A percentile compares a stretch with the other conserved stretches of the same genome.
These are phyloP conservation scores for Blumeriella jaapii DNA, from an alignment of 2,329 filamentous ascomycete species.

Conservation along the genomic window DNA sequence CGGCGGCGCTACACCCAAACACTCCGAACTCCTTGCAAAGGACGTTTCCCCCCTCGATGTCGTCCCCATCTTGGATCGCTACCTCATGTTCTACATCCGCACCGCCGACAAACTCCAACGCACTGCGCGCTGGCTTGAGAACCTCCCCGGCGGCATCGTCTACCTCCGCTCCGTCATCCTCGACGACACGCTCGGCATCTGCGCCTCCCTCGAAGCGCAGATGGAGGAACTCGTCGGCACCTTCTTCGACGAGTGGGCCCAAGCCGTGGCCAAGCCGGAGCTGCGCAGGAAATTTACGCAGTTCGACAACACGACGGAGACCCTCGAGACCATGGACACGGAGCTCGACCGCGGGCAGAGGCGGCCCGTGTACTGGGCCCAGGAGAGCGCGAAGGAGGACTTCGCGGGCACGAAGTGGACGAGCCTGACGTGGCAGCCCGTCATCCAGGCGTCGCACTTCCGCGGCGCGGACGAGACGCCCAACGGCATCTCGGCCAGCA, in stretches of 20 bases:
- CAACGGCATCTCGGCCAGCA: slow-evolving; percentile 61
- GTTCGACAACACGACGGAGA: slow-evolving; percentile 75
- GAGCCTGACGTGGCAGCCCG: slow-evolving; percentile 63
- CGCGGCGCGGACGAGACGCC: slow-evolving; percentile 47
- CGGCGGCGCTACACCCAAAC: slow-evolving; percentile 73
- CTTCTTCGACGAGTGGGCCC: slow-evolving; percentile 89
- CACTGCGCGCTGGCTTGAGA: slow-evolving; percentile 80
- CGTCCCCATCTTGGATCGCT: slow-evolving; percentile 74
- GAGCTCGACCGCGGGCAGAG: slow-evolving; percentile 61
- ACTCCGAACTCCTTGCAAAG: slow-evolving; percentile 74
- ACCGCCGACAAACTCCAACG: slow-evolving; percentile 84
- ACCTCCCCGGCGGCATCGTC: slow-evolving; percentile 68
- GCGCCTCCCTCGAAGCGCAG: slow-evolving; percentile 70
- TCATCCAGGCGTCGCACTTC: slow-evolving; percentile 62
- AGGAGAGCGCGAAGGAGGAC: slow-evolving; percentile 53
- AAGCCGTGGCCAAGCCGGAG: slow-evolving; percentile 60
- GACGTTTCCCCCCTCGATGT: slow-evolving; percentile 77
- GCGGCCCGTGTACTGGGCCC: slow-evolving; percentile 68
- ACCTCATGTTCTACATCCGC: slow-evolving; percentile 87
- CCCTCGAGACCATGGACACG: slow-evolving; percentile 54
- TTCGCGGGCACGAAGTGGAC: slow-evolving; percentile 62
- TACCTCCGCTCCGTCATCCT: slow-evolving; percentile 77
- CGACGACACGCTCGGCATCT: slow-evolving; percentile 77
- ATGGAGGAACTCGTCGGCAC: slow-evolving; percentile 76
- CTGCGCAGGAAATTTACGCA: slow-evolving; percentile 63